A percentile compares a stretch with the other conserved stretches of the same genome.
phyloP scores from a whole-genome alignment of 139 green algal genomes.

The Coelastrella sp. region DNA sequence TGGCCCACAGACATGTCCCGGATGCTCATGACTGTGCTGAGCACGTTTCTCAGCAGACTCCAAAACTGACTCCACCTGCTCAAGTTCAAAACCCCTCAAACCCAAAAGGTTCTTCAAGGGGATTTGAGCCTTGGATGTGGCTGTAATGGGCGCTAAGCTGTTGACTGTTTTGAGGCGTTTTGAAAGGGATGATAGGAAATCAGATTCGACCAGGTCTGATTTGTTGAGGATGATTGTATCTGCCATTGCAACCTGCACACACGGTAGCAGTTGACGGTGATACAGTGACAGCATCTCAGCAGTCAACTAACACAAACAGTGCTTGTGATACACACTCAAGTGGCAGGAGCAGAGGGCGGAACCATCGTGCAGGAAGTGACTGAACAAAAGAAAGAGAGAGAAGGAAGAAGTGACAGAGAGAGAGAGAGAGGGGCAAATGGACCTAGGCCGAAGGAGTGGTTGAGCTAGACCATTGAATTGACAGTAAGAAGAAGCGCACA shows the following conservation, averaged over 20 bases:
- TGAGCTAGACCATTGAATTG: no score
- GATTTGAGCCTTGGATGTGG: constrained; percentile 64
- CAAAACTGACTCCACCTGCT: constrained; percentile 77
- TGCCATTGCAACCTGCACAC: constrained; percentile 80
- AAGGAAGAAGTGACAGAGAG: no score
- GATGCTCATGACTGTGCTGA: constrained; percentile 19
- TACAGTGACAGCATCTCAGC: no score
- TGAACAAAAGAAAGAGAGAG: no score
- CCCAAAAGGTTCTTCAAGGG: constrained; percentile 93
- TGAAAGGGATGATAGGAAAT: constrained; percentile 68
- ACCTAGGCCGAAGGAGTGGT: no score
- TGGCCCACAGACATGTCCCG: constrained; percentile 42
- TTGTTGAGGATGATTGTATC: constrained; percentile 98
- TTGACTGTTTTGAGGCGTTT: constrained; percentile 88
- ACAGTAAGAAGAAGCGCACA: no score
- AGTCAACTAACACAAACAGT: no score
- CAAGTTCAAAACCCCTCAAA: constrained; percentile 95
- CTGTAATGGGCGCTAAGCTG: constrained; percentile 76
- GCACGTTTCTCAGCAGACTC: constrained; percentile 32
- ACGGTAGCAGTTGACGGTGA: not conserved
- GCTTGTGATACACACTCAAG: no score
- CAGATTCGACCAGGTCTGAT: constrained; percentile 76
- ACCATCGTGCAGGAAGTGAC: no score
- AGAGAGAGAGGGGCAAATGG: no score
- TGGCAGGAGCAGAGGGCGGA: no score